Percentiles rank a stretch among this genome's conserved stretches.
These are phyloP conservation scores for Sarocladium brachiariae DNA, from an alignment of 2,329 filamentous ascomycete species.

Conservation along the genomic window DNA sequence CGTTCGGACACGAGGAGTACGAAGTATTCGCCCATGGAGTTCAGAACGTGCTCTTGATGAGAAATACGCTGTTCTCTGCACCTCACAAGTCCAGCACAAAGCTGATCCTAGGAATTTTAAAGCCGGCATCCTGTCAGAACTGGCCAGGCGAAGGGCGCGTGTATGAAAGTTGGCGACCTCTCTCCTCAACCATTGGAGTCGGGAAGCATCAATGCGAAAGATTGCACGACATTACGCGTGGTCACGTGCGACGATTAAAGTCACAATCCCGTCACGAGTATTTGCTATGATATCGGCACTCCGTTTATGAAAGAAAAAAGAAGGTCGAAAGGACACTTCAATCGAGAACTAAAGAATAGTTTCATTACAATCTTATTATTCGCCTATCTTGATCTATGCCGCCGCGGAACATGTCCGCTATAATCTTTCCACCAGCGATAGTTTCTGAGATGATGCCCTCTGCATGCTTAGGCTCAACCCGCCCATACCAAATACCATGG, in stretches of 20 bases:
- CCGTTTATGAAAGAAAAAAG: no score
- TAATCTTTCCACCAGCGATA: constrained; percentile 57
- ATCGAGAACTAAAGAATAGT: neutral
- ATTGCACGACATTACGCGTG: neutral
- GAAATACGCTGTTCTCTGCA: neutral
- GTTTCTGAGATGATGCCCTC: constrained; percentile 71
- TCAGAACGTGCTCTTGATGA: neutral
- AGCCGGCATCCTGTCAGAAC: neutral
- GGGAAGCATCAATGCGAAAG: neutral
- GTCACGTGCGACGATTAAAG: constrained; percentile 2
- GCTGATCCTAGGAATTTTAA: neutral
- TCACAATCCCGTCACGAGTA: no score
- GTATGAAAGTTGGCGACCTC: neutral
- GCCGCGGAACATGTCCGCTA: constrained; percentile 66
- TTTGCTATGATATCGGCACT: no score
- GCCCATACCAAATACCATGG: constrained; percentile 74
- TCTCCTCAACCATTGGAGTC: no score
- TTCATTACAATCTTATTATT: constrained; percentile 38
- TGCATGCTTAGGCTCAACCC: constrained; percentile 68
- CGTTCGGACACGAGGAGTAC: no score
- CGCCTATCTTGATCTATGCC: constrained; percentile 52
- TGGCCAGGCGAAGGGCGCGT: no score
- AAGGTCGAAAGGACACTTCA: neutral
- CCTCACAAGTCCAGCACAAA: neutral
- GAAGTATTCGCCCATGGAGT: neutral